Evolutionary conservation across 2,329 filamentous ascomycete genomes (phyloP).

Genomic region (Ascochyta lentis): DNA sequence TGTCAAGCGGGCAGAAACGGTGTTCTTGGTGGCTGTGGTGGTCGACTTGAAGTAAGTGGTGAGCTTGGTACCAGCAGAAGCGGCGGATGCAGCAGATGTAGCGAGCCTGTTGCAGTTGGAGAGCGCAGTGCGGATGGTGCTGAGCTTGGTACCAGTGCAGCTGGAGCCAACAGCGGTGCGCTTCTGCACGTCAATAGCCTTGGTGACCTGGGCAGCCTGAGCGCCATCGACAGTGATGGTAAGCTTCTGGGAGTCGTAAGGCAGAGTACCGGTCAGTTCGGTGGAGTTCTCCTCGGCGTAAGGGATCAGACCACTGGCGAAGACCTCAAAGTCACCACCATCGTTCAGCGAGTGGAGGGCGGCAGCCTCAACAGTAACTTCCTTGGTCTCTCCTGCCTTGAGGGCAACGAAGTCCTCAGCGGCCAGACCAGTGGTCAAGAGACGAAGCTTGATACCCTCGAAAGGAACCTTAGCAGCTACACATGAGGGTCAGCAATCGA

Average conservation of each 20-base stretch:
- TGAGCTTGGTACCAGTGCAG: conserved; percentile 59
- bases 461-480: conserved; percentile 56
- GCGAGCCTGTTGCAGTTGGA: conserved; percentile 63
- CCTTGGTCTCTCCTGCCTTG: conserved; percentile 56
- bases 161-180: conserved; percentile 61
- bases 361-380: conserved; percentile 62
- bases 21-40: conserved; percentile 52
- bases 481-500: conserved; percentile 4
- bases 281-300: conserved; percentile 56
- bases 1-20: conserved; percentile 35
- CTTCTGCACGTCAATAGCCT: conserved; percentile 53
- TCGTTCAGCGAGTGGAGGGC: conserved; percentile 60
- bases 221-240: conserved; percentile 64
- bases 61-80: conserved; percentile 57
- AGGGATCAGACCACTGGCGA: conserved; percentile 56
- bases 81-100: conserved; percentile 57
- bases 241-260: conserved; percentile 66
- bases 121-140: conserved; percentile 59
- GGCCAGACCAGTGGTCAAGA: conserved; percentile 54
- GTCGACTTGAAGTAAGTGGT: conserved; percentile 70
- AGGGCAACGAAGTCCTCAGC: conserved; percentile 61
- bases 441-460: conserved; percentile 60
- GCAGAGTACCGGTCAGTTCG: conserved; percentile 61
- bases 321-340: conserved; percentile 64
- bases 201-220: conserved; percentile 57